These are phyloP conservation scores for Epichloe brachyelytri DNA, from an alignment of 2,329 filamentous ascomycete genomes.

Conservation along the genomic window DNA sequence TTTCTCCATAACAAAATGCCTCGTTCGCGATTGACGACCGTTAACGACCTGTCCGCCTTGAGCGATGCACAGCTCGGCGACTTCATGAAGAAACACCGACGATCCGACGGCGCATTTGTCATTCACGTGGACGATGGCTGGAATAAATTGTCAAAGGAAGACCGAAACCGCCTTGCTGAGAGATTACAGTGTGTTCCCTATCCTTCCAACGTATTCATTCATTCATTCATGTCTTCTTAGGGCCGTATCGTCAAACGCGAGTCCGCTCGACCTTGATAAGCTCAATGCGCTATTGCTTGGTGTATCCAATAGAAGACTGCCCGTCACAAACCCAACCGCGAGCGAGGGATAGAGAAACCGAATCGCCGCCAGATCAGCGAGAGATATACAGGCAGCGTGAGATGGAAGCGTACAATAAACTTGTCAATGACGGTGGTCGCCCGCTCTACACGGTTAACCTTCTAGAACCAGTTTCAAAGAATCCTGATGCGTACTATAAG, in stretches of 20 bases:
- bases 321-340: not conserved
- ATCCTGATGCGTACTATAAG: slow-evolving; percentile 13
- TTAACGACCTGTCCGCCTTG: slow-evolving; percentile 6
- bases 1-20: not conserved
- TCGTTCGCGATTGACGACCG: not conserved
- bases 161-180: slow-evolving; percentile 8
- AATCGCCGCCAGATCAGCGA: not conserved
- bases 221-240: not conserved
- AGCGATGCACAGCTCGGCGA: slow-evolving; percentile 9
- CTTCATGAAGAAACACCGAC: slow-evolving; percentile 10
- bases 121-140: slow-evolving; percentile 8
- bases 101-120: slow-evolving; percentile 6
- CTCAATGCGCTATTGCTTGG: slow-evolving; percentile 10
- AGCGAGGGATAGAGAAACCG: not conserved
- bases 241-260: not conserved
- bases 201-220: not conserved
- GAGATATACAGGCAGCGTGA: slow-evolving; percentile 6
- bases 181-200: slow-evolving; percentile 8
- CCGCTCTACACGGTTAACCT: slow-evolving; percentile 17
- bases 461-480: slow-evolving; percentile 12
- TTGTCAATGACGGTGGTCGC: slow-evolving; percentile 19
- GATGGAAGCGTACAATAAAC: slow-evolving; percentile 14
- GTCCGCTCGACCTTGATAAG: slow-evolving; percentile 11
- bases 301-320: slow-evolving; percentile 1
- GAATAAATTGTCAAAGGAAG: slow-evolving; percentile 7